Base-by-base conservation (phyloP, 148 eudicot genomes). In the Nepenthes mirabilis region DNA sequence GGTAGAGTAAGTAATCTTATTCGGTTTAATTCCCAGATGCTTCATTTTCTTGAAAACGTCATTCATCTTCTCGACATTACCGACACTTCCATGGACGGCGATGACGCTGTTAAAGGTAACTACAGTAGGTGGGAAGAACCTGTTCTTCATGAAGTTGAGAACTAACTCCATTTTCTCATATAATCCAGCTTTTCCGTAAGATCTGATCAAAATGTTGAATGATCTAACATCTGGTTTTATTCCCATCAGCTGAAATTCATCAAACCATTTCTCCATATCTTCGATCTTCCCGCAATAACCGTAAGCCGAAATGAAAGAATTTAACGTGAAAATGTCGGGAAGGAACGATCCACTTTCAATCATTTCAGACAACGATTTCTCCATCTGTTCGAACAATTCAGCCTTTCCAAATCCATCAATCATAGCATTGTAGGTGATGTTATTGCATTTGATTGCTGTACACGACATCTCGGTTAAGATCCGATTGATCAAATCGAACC, bases 361-460 rank as follows among this genome's bases (percentile, higher is more conserved):
- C 95, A 91, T 83, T 37, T 80, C 82, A 2, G 57, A 76, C 68
- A 91, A 78, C 1, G 77, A 43, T 58, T 48, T 75, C 64, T 85
- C 96, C 97, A 91, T 91, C 61, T 36, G 60, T n/a, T 80, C 80
- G 70, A 88, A 82, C 47, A 72, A 68, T 48, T 56, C 65, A 55
- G 90, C 90, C 72, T 91, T 91, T 45, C 97, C 97, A 69, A 88
- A 91, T 35, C 97, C 97, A 62, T 88, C 94, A 55, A 91, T 81
- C 56, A 91, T 68, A 32, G 85, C 85, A 74, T 91, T 91, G 60
- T 88, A 91, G 1, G 94, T 88, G 51, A 83, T 82, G 1, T 70
- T 61, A 52, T 68, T 78, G 68, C 79, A 82, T 58, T 80, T 74
- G 43, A 91, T 72, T 59, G 88, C 82, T 51, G 74, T 50, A 67